Evolutionary conservation across 345 rosid genomes (phyloP), one percentile per base, ranked within the genome.

Genomic region (Nephelium lappaceum): DNA sequence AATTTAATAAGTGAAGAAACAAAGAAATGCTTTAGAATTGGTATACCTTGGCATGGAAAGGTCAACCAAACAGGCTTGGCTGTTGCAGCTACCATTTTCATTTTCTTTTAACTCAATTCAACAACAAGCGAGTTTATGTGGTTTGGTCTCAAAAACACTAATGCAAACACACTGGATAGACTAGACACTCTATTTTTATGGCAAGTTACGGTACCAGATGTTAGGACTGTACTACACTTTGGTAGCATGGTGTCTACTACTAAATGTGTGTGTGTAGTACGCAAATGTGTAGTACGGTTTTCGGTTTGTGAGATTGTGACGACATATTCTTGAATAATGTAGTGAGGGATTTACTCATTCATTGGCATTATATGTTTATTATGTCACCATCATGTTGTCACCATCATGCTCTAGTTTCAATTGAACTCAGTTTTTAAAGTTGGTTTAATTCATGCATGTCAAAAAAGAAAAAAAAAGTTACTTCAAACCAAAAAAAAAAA

Each of bases 31-130:
- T 2, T 2, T 3, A 18, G 63, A 31, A 49, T 1, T 31, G 36
- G 18, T 11, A 2, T 15, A 76, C 79, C 79, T 55, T 55, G 79
- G 41, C 66, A 25, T 49, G 74, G 74, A 5, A 71, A 27, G 15
- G 55, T 23, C 23, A 23, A 23, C 38, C 65, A 57, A 38, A 57
- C 25, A 9, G 69, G 42, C 57, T 24, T 76, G 41, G 41, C 51
- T 1, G 39, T 64, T 10, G 53, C 38, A 51, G 51, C 72, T 10
- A 64, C 68, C 68, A 64, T 64, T 63, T 1, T 66, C 70, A 75
- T 49, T 11, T 60, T n/a, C 18, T 25, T 12, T 71, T 71, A 31
- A 39, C 12, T 42, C 43, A 55, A 72, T 36, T 31, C 5, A 14
- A 18, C 0, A 70, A 61, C n/a, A 23, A 7, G 38, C 25, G 31